Percentiles rank a stretch among this genome's conserved stretches.
Conservation (phyloP, 352 stramenopile species). For the Globisporangium cederbergense region DNA sequence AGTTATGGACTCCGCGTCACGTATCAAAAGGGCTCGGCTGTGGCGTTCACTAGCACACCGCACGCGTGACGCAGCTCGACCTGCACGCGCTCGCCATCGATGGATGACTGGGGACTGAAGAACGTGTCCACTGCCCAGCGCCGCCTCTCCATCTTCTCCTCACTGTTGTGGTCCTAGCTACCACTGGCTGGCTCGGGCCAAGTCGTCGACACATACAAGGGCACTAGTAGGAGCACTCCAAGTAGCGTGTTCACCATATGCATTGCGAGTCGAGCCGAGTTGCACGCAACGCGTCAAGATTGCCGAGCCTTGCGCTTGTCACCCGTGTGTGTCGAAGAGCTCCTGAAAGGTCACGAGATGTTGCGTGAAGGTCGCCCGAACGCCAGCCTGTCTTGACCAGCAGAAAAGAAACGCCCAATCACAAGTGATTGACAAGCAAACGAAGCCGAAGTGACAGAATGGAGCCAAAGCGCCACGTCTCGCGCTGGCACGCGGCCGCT, state of each 20-base stretch:
- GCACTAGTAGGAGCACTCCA: neutral
- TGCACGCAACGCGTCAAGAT: neutral
- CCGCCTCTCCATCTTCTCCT: neutral
- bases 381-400: conserved; percentile 6
- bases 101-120: neutral
- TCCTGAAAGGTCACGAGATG: conserved; percentile 2
- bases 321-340: neutral
- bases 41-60: neutral
- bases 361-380: conserved; percentile 15
- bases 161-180: no score
- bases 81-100: neutral
- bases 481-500: conserved; percentile 22
- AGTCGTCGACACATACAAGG: no score
- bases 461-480: conserved; percentile 31
- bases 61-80: neutral
- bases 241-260: neutral
- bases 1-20: no score
- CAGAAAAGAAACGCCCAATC: neutral
- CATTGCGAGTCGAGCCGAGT: no score
- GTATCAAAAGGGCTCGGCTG: neutral
- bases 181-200: no score
- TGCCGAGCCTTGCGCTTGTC: neutral
- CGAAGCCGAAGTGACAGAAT: neutral
- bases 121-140: neutral
- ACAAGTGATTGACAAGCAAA: neutral